These are phyloP conservation scores for Leucosporidium scottii DNA, from an alignment of 768 basidiomycete species.

Conservation along the genomic window DNA sequence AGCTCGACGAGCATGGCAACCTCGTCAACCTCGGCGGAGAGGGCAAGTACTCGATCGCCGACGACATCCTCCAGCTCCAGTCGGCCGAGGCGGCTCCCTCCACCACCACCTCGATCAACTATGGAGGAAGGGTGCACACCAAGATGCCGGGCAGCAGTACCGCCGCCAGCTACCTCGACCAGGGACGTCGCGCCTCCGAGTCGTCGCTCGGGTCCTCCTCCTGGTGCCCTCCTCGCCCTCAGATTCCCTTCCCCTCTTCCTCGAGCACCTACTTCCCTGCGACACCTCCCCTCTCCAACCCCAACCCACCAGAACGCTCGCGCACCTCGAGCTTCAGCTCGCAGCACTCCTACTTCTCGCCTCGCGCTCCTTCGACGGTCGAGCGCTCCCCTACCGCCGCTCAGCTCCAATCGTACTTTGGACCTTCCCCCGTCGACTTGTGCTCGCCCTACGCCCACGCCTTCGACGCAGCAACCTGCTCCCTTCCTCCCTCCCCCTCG, in stretches of 20 bases:
- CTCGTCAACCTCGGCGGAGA: slow-evolving; percentile 10
- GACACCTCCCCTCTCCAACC: background rate
- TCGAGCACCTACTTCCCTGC: background rate
- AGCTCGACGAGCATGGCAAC: slow-evolving; percentile 11
- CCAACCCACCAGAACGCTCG: slow-evolving; percentile 3
- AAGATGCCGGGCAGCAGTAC: background rate
- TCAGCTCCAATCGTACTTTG: slow-evolving; percentile 27
- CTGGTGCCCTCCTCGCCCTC: slow-evolving; percentile 3
- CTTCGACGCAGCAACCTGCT: too few relatives aligned
- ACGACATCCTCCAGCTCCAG: slow-evolving; percentile 29
- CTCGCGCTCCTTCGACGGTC: background rate
- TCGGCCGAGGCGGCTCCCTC: background rate
- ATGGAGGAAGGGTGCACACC: background rate
- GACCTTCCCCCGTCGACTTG: slow-evolving; percentile 4
- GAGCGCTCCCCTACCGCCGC: slow-evolving; percentile 19
- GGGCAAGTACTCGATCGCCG: slow-evolving; percentile 19
- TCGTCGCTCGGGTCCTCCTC: background rate
- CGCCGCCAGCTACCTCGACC: slow-evolving; percentile 6
- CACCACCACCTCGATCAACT: background rate
- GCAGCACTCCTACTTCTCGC: slow-evolving; percentile 5
- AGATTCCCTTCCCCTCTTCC: background rate
- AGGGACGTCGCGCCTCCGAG: background rate
- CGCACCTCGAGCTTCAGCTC: slow-evolving; percentile 23
- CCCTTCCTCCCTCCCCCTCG: slow-evolving; percentile 6
- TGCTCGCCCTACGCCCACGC: slow-evolving; percentile 3